Evolutionary conservation across 2,329 filamentous ascomycete genomes (phyloP), one percentile per base, ranked within the genome.

Genomic region (Sordariomycetes sp.): DNA sequence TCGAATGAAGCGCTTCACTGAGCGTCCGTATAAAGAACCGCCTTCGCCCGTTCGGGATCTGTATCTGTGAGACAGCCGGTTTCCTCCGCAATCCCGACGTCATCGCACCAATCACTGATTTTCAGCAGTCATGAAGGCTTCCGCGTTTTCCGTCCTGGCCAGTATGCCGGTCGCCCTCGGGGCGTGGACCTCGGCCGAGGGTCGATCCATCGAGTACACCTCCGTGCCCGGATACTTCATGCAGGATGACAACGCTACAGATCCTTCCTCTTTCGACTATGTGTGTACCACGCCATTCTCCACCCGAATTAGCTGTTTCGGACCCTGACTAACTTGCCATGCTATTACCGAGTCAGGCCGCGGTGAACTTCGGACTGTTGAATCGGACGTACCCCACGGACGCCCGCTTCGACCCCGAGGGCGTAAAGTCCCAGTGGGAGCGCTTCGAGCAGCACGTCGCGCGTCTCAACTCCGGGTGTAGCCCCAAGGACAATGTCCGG

Each of bases 291-390:
- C 36, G 12, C 22, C 55, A 22, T 52, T 12, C 20, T 25, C 39
- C 12, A 25, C 17, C 58, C 53, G 17, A 12, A 4, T 12, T 7
- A 22, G 12, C 4, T 35, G 25, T 20, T 52, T 20, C 28, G 32
- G 52, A 32, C 56, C 61, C 56, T 63, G 50, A 25, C 59, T 55
- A 42, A 15, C 36, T 54, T 22, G 28, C 8, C 4, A 32, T 32
- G 28, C n/a, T 4, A 32, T 32, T 32, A 32, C 28, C 28, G 28
- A 32, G 28, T 32, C 59, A 86, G 81, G 80, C 76, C 28, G 69
- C 74, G 34, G 72, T 70, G 58, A 87, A 86, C 69, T 85, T 86
- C 64, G 86, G 85, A 32, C 73, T 89, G 24, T 75, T 88, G 60
- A 76, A 85, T 63, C 76, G 77, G 53, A 75, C 76, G 1, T 87